Percentiles rank a stretch among this genome's conserved stretches.
Conservation (phyloP, 108 stramenopile species). For the Bacterosira constricta region DNA sequence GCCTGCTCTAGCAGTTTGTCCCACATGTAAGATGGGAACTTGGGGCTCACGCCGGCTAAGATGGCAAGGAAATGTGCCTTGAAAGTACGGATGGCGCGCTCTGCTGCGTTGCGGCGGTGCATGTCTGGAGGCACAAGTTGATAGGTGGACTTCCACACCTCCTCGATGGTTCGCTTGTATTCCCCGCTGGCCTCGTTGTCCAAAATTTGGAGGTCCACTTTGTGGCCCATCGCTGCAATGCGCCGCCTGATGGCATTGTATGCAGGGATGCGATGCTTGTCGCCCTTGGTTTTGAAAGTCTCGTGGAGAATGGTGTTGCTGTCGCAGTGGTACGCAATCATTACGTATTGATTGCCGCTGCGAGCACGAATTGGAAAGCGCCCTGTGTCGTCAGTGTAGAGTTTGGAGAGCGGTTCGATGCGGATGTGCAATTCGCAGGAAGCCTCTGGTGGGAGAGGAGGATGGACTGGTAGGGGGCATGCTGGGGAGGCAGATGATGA, state of each 20-base stretch:
- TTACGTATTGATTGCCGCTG: neutral
- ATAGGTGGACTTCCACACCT: slow-evolving; percentile 1
- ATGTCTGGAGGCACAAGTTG: slow-evolving; percentile 39
- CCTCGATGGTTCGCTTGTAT: neutral
- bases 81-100: slow-evolving; percentile 49
- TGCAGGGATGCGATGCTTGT: neutral
- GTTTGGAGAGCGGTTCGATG: neutral
- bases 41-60: slow-evolving; percentile 17
- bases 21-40: slow-evolving; percentile 40
- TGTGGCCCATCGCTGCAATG: neutral
- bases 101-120: slow-evolving; percentile 3
- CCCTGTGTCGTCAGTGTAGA: neutral
- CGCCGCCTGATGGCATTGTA: neutral
- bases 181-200: neutral
- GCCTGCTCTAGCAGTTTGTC: neutral
- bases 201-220: neutral
- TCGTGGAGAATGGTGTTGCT: neutral
- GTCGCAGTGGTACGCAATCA: neutral
- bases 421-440: neutral
- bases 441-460: too few relatives aligned
- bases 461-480: too few relatives aligned
- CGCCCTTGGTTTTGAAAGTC: neutral
- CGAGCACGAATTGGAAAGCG: neutral
- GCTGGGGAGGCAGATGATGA: too few relatives aligned
- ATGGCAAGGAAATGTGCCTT: slow-evolving; percentile 49